A percentile compares a stretch with the other conserved stretches of the same genome.
Conservation (phyloP, 2,329 filamentous ascomycete genomes). For the Penicillium occitanis region DNA sequence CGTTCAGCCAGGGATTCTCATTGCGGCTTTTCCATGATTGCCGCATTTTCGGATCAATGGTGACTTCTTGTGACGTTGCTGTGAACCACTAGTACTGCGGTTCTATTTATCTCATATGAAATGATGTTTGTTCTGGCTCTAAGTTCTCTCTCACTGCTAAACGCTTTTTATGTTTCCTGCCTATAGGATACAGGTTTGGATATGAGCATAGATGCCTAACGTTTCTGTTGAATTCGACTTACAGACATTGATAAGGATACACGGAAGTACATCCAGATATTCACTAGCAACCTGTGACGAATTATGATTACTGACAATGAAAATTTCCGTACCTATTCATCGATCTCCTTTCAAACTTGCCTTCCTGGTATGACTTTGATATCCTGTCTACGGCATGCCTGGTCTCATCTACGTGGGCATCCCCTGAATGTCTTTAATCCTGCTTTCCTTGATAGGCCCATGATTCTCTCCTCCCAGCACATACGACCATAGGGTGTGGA, state of each 20-base stretch:
- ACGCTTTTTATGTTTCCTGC: too few relatives aligned
- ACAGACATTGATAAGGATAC: neutral
- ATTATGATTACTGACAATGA: neutral
- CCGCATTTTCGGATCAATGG: neutral
- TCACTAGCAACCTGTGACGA: too few relatives aligned
- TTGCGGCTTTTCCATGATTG: neutral
- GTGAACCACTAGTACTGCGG: neutral
- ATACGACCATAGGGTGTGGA: constrained; percentile 7
- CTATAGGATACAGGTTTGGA: too few relatives aligned
- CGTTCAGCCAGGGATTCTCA: neutral
- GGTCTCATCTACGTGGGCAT: neutral
- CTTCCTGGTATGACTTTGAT: neutral
- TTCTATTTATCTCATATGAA: neutral
- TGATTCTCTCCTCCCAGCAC: neutral
- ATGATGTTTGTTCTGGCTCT: neutral
- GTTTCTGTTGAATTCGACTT: neutral
- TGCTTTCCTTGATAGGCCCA: neutral
- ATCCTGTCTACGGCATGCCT: neutral
- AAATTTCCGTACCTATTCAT: neutral
- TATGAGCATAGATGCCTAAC: neutral
- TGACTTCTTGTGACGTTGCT: neutral
- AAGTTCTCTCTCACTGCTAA: neutral
- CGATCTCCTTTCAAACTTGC: neutral
- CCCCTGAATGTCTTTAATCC: neutral
- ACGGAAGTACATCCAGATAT: too few relatives aligned